Conservation (phyloP, 345 rosid genomes). For the Brassica nigra region DNA sequence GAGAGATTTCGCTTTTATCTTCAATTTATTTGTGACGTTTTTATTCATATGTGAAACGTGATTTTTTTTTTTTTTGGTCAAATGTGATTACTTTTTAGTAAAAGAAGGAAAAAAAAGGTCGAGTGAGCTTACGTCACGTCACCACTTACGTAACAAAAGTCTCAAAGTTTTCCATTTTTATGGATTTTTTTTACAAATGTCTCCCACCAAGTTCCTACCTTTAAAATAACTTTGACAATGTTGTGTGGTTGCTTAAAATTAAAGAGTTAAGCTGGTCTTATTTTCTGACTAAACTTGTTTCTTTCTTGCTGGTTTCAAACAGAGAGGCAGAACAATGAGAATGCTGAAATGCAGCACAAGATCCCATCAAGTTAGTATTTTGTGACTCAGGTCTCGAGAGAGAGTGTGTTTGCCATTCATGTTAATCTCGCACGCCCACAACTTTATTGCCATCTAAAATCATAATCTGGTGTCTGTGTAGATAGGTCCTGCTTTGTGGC, state of each 20-base stretch:
- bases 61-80: background rate
- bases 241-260: background rate
- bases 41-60: conserved; percentile 15
- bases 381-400: background rate
- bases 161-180: background rate
- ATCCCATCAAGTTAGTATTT: background rate
- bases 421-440: background rate
- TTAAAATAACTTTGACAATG: background rate
- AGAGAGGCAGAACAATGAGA: background rate
- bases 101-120: background rate
- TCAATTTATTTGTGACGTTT: background rate
- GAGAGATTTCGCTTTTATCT: background rate
- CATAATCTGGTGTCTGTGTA: background rate
- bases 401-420: background rate
- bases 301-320: background rate
- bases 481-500: background rate
- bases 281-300: background rate
- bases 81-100: background rate
- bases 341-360: background rate
- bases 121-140: background rate
- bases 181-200: background rate
- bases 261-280: background rate
- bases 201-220: background rate
- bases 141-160: background rate
- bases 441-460: background rate